Evolutionary conservation across 129 eudicot species (phyloP), one percentile per base, ranked within the genome.

Genomic region (Tagetes patula): DNA sequence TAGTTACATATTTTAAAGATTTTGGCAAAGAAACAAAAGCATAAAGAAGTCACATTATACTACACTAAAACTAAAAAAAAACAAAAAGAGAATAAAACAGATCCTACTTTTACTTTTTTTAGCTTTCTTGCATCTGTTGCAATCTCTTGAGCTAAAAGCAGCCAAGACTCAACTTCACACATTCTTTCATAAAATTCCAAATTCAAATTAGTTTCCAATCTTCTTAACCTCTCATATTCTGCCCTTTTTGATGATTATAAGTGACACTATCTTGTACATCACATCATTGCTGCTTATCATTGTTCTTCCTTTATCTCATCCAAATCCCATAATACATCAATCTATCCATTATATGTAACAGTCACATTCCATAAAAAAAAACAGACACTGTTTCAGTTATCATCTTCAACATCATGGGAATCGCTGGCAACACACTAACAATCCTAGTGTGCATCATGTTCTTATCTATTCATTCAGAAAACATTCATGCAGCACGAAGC

Each of bases 51-150:
- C 69, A 81, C 82, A 81, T 75, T 88, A 79, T 79, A 84, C 85
- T 48, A 61, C 11, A 59, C 9, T 11, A 33, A 59, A 59, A 59
- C 0, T 43, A 2, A 0, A 47, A 13, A 45, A n/a, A 27, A 69
- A 33, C 14, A 69, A 3, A 69, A 47, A 48, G 11, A 72, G 81
- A 80, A 84, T 80, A 78, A 82, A 83, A 80, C 45, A 65, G 81
- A 80, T 82, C 53, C 14, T 45, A 68, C 77, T 74, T 82, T 73
- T 63, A 55, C 86, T 84, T 84, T 82, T 81, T 76, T 74, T 59
- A 60, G 90, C 90, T 85, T 87, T 77, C 83, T 84, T 91, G 89
- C 77, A 77, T 75, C 84, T 87, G 80, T 84, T 65, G 83, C 81
- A 80, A 85, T 76, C 82, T 65, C 52, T 68, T 53, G 56, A 86